These are phyloP conservation scores for Nigrograna mackinnonii DNA, from an alignment of 2,329 filamentous ascomycete species.

Conservation along the genomic window DNA sequence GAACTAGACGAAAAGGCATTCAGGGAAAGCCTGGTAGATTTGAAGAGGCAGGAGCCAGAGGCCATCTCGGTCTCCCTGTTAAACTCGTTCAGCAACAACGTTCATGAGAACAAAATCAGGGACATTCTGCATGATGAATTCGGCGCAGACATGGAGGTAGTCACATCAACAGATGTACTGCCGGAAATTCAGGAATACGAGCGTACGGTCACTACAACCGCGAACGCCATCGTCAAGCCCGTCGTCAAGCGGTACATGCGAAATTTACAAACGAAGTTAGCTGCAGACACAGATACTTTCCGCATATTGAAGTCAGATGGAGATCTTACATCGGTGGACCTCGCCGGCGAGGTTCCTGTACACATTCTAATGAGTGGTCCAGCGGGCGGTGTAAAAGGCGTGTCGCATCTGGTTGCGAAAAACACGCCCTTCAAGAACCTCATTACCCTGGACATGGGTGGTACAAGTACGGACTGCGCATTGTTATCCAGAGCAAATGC, in stretches of 20 bases:
- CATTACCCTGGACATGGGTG: constrained; percentile 57
- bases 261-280: constrained; percentile 44
- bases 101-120: constrained; percentile 46
- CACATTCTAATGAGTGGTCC: constrained; percentile 55
- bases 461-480: constrained; percentile 54
- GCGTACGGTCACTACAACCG: constrained; percentile 52
- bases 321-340: constrained; percentile 49
- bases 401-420: constrained; percentile 50
- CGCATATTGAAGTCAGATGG: constrained; percentile 56
- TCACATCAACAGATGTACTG: constrained; percentile 51
- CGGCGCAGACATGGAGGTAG: constrained; percentile 46
- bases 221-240: constrained; percentile 54
- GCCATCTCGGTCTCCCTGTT: constrained; percentile 52
- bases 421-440: constrained; percentile 53
- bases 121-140: constrained; percentile 48
- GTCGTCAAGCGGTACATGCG: constrained; percentile 51
- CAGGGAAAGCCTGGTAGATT: constrained; percentile 39
- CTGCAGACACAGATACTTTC: constrained; percentile 47
- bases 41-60: constrained; percentile 47
- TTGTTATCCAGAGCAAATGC: constrained; percentile 49
- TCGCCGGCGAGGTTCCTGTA: constrained; percentile 52
- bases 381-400: constrained; percentile 54
- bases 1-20: constrained; percentile 46
- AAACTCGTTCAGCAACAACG: constrained; percentile 51
- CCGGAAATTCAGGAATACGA: constrained; percentile 55